Base-by-base conservation (phyloP, 352 stramenopile species). In the Pythium volutum region DNA sequence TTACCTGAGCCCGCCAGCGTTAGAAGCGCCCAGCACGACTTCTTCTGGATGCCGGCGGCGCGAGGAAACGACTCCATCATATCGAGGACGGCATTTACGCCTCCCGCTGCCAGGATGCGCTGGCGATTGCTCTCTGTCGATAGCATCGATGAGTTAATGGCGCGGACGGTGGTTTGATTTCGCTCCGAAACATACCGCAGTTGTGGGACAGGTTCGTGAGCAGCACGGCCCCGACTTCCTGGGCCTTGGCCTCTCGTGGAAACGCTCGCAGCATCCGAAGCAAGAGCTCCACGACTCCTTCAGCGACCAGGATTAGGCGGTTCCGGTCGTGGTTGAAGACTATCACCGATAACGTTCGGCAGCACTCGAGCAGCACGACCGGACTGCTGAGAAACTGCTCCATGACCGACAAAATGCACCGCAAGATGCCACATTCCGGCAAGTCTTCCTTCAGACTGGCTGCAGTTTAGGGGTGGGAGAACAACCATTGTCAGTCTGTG, bases 121-220 rank as follows among this genome's bases (percentile, higher is more conserved):
- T 85, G 71, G 18, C 88, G 86, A 63, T 96, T 97, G 22, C 80
- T 87, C 49, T 97, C 88, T 96, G 29, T 47, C 20, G n/a, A 26
- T 15, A 36, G 25, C 22, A 23, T 12, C 31, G 45, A 51, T 10
- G 38, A 46, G 60, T 42, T 42, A 51, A n/a, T 15, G 7, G 0
- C 58, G 57, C 49, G 45, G 16, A 39, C 11, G n/a, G 15, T 54
- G 14, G 11, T 9, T 9, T 43, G 7, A 38, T 38, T 38, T 38
- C 33, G 18, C 36, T 43, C 15, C 9, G 14, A 43, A 55, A 58
- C 64, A 58, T 72, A 81, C 77, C 79, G 51, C 84, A 87, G 34
- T 96, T 89, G 54, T 93, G 83, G 1, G 91, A 77, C 14, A 98
- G 74, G 62, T 97, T 97, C 10, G 88, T 93, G 16, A 98, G 59